Evolutionary conservation across 805 yeast species (phyloP), one percentile per base, ranked within the genome.

Genomic region (Pichia ethanolica): DNA sequence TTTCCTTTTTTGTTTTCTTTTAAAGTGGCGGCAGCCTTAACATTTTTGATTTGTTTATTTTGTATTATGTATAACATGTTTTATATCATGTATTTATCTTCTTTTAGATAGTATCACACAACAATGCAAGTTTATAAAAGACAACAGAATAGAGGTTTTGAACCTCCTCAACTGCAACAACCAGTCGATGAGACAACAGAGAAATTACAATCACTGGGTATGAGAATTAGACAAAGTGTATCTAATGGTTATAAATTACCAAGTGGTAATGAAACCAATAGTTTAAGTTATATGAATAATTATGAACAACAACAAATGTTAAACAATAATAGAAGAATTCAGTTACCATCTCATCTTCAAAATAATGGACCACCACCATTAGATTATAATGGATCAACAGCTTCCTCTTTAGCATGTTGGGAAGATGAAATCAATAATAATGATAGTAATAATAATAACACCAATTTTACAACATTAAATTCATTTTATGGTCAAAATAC

Each of bases 211-310:
- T 74, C 82, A 0, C 59, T 83, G 6, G 89, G 89, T 0, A 83
- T 82, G 88, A 72, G 88, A 53, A 78, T 85, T 51, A 74, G 91
- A 59, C 81, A 82, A 56, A 72, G 84, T 3, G 79, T 84, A 4
- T 71, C 77, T 35, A 81, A 81, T 41, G 89, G 89, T 1, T 82
- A 82, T 56, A 52, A 53, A 46, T 57, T 56, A 28, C 59, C 52
- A 34, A 37, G 35, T 13, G 14, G 13, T 39, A 5, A 41, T 38
- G 20, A 26, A 35, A n/a, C 33, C 5, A 5, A 20, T 5, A 20
- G 5, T 34, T 46, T 54, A 35, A 7, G 33, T 7, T 50, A 53
- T 36, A 45, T 51, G 52, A 35, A 52, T 35, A 44, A 46, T 36
- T 54, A 47, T 39, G 50, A 53, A 14, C 49, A 32, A 12, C 52